Evolutionary conservation across 2,329 filamentous ascomycete genomes (phyloP).

Genomic region (Nemania diffusa): DNA sequence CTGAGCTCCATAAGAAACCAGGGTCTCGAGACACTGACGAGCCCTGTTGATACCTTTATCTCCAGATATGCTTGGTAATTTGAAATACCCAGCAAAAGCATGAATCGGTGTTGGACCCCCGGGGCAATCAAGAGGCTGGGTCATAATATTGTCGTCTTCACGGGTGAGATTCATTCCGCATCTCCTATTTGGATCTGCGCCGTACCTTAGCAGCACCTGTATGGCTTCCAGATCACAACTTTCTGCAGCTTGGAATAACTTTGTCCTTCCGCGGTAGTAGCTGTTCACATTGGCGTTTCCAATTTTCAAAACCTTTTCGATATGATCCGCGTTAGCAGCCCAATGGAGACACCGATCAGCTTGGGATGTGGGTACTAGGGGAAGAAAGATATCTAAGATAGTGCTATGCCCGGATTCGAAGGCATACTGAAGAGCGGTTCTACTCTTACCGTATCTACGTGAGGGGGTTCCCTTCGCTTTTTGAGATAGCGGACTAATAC

Average conservation of each 20-base stretch:
- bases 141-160: not conserved
- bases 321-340: not conserved
- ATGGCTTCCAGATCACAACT: not conserved
- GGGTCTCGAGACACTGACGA: not conserved
- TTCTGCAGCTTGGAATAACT: not conserved
- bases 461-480: not conserved
- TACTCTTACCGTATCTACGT: not conserved
- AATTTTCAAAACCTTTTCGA: not conserved
- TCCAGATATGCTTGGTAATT: not conserved
- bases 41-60: not conserved
- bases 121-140: not conserved
- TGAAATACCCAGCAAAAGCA: constrained; percentile 3
- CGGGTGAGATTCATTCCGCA: not conserved
- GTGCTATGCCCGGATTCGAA: not conserved
- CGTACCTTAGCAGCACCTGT: not conserved
- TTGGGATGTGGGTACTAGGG: not conserved
- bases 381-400: not conserved
- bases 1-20: constrained; percentile 3
- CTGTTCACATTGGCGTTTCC: constrained; percentile 1
- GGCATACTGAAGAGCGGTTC: constrained; percentile 6
- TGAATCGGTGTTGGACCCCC: not conserved
- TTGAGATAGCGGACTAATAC: not conserved
- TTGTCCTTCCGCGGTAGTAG: not conserved
- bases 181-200: constrained; percentile 9
- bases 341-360: constrained; percentile 8